phyloP scores from a whole-genome alignment of 352 stramenopile species.

The Thalassiosira mediterranea region DNA sequence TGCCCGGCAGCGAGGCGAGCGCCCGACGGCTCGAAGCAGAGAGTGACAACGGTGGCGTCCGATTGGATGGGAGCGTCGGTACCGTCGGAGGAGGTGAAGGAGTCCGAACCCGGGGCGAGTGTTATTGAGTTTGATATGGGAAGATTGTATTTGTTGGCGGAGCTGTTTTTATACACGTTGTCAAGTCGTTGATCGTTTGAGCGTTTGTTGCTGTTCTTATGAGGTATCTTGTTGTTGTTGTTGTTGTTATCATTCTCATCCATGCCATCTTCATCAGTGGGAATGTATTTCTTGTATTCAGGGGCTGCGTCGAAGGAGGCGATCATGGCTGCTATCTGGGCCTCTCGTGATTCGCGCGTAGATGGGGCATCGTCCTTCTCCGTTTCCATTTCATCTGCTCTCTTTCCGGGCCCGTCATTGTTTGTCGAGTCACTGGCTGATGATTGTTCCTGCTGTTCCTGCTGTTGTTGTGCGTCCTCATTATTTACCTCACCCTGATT shows the following conservation, averaged over 20 bases:
- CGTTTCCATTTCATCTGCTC: neutral
- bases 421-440: neutral
- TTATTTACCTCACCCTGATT: neutral
- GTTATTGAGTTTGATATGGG: slow-evolving; percentile 54
- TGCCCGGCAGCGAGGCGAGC: slow-evolving; percentile 83
- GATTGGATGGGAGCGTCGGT: slow-evolving; percentile 42
- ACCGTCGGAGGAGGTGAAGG: slow-evolving; percentile 43
- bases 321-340: slow-evolving; percentile 81
- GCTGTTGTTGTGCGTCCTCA: slow-evolving; percentile 4
- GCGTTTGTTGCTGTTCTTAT: slow-evolving; percentile 11
- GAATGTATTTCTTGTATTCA: slow-evolving; percentile 57
- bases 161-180: neutral
- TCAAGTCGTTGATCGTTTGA: slow-evolving; percentile 3
- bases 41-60: slow-evolving; percentile 61
- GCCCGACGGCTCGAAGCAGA: slow-evolving; percentile 85
- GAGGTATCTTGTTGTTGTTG: slow-evolving; percentile 5
- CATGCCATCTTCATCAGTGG: slow-evolving; percentile 29
- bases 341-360: slow-evolving; percentile 67
- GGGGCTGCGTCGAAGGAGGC: slow-evolving; percentile 70
- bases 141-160: slow-evolving; percentile 51
- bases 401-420: slow-evolving; percentile 7
- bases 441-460: neutral
- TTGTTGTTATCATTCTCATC: slow-evolving; percentile 11
- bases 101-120: slow-evolving; percentile 34
- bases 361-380: slow-evolving; percentile 41